Evolutionary conservation across 2,329 filamentous ascomycete genomes (phyloP).

Genomic region (Clarireedia paspali): DNA sequence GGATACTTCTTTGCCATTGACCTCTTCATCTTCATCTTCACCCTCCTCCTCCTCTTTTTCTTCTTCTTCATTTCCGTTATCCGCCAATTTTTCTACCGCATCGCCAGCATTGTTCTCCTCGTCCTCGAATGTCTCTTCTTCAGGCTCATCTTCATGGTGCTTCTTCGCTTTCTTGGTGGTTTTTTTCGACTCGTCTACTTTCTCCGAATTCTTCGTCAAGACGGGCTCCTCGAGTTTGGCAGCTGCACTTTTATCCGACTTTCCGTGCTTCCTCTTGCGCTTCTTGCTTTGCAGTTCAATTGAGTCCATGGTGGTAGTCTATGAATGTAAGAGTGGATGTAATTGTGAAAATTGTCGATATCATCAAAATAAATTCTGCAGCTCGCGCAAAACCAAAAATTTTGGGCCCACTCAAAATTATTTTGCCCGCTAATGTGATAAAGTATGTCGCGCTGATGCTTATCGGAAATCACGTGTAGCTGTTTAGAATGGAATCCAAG

Average conservation of each 20-base stretch:
- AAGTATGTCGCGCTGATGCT: neutral
- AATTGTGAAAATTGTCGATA: neutral
- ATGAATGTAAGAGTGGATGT: neutral
- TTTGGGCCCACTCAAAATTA: neutral
- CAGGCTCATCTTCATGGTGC: slow-evolving; percentile 25
- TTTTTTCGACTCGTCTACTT: neutral
- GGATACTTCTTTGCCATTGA: slow-evolving; percentile 16
- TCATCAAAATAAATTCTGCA: neutral
- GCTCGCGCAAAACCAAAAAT: neutral
- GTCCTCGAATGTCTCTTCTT: slow-evolving; percentile 21
- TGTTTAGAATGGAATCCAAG: too few relatives aligned
- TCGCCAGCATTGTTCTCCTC: slow-evolving; percentile 22
- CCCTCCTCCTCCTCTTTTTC: slow-evolving; percentile 10
- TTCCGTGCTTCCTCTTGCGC: slow-evolving; percentile 30
- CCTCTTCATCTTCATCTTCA: slow-evolving; percentile 10
- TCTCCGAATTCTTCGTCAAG: neutral
- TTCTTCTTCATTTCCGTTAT: slow-evolving; percentile 23
- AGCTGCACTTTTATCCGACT: slow-evolving; percentile 11
- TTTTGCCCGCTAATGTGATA: neutral
- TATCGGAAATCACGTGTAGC: neutral
- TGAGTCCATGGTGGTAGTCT: slow-evolving; percentile 19
- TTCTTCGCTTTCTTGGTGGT: slow-evolving; percentile 32
- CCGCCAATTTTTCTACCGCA: slow-evolving; percentile 26
- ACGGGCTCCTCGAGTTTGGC: neutral
- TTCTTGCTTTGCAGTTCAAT: slow-evolving; percentile 27